These are phyloP conservation scores for Lavandula angustifolia DNA, from an alignment of 257 asterid genomes.

Conservation along the genomic window DNA sequence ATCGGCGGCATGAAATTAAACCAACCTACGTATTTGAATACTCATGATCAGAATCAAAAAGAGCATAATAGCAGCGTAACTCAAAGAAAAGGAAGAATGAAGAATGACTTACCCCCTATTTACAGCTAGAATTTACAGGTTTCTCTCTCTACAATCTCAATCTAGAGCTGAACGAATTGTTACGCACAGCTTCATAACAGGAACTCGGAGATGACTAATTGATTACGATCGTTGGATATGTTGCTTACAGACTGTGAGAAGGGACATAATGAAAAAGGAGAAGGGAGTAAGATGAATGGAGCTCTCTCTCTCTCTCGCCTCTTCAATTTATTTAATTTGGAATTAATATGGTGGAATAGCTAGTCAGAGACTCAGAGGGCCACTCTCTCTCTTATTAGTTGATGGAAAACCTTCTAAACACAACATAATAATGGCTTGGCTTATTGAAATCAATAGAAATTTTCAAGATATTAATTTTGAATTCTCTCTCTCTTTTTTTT, in stretches of 20 bases:
- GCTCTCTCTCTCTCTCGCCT: not conserved
- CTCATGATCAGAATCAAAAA: not conserved
- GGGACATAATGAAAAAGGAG: not conserved
- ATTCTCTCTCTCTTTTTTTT: not conserved
- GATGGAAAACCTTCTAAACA: too few species aligned
- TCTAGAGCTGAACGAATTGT: not conserved
- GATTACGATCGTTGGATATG: not conserved
- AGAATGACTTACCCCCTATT: constrained; percentile 5
- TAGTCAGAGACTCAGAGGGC: too few species aligned
- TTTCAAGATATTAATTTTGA: too few species aligned
- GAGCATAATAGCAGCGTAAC: not conserved
- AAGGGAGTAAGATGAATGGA: too few species aligned
- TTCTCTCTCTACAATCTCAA: not conserved
- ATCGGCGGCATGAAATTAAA: not conserved
- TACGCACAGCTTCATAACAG: not conserved
- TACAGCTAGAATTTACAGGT: constrained; percentile 9
- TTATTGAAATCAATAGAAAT: too few species aligned
- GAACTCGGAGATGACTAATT: constrained; percentile 3
- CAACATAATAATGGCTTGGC: too few species aligned
- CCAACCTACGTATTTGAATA: not conserved
- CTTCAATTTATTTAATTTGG: not conserved
- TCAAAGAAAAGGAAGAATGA: not conserved
- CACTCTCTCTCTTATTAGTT: too few species aligned
- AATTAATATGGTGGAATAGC: too few species aligned
- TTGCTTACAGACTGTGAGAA: not conserved